Percentiles rank a stretch among this genome's conserved stretches.
Conservation (phyloP, 306 rosid species). For the Cajanus cajan region DNA sequence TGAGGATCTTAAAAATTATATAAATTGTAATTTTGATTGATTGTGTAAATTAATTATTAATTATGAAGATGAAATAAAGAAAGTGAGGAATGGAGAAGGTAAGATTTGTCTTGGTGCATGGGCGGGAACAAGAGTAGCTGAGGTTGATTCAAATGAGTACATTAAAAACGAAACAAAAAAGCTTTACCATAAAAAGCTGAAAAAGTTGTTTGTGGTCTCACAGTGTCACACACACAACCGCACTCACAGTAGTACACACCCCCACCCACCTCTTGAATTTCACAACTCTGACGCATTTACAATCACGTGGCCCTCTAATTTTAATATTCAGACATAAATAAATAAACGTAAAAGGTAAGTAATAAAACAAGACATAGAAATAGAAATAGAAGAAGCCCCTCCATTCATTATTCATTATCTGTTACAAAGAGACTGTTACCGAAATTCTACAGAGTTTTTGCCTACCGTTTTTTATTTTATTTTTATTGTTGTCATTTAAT, state of each 20-base stretch:
- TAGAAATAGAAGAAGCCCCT: conserved; percentile 32
- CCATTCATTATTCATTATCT: conserved; percentile 18
- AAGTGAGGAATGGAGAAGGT: background rate
- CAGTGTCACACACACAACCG: background rate
- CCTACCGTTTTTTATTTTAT: conserved; percentile 32
- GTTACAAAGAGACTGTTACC: conserved; percentile 30
- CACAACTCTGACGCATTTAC: conserved; percentile 48
- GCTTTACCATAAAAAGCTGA: conserved; percentile 49
- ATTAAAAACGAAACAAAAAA: conserved; percentile 18
- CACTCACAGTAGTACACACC: background rate
- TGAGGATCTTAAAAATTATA: too few relatives aligned
- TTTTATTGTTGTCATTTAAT: conserved; percentile 26
- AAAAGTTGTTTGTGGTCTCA: conserved; percentile 46
- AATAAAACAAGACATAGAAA: conserved; percentile 44
- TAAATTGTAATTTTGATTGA: too few relatives aligned
- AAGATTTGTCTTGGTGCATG: background rate
- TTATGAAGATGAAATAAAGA: background rate
- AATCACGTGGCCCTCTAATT: conserved; percentile 56
- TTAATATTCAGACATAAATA: background rate
- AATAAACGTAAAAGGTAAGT: conserved; percentile 29
- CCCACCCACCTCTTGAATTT: conserved; percentile 44
- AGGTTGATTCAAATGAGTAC: conserved; percentile 51
- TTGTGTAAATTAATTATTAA: background rate
- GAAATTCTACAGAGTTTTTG: conserved; percentile 50
- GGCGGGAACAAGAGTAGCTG: conserved; percentile 58